Base-by-base conservation (phyloP, 1,284 basidiomycete species). In the Termitomyces sp. region DNA sequence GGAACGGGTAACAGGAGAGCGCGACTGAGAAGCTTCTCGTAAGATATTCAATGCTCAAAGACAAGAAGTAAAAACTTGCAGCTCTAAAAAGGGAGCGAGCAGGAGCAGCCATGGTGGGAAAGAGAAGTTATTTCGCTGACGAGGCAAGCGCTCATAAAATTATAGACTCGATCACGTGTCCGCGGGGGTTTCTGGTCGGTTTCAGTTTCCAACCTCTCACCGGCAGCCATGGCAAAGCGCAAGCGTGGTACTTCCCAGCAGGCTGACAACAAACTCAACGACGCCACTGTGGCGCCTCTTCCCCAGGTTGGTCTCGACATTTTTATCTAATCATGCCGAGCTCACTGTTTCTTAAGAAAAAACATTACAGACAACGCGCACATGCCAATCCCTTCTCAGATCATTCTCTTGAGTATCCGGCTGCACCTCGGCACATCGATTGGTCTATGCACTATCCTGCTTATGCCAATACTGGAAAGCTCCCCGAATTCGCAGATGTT, bases 301-400 rank as follows among this genome's bases (percentile, higher is more conserved):
- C 71, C 72, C n/a, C 72, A 73, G 63, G 72, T 72, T 50, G 15
- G 12, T n/a, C 19, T 55, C 19, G 24, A 19, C 31, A 19, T 41
- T 41, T 26, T 26, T 5, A 0, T 19, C 3, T 50, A 47, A 12
- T 34, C 21, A 13, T 28, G 8, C 39, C 42, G 42, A 40, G 39
- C 43, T 50, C 17, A 46, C 28, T 42, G 40, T n/a, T 41, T 49
- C 10, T 44, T 19, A 34, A 97, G 90, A 98, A 98, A 88, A 85
- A 90, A 65, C 92, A 92, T 72, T 99, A 99, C 72, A 82, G 97
- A 21, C 97, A 99, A 69, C 82, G 97, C 54, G 97, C 96, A 3
- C 96, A 99, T 69, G 95, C 96, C 6, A 99, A 99, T 70, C 96
- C 96, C 1, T 98, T 99, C 72, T 92, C 92, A 12, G 97, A 99